Percentiles rank a stretch among this genome's conserved stretches.
phyloP scores from a whole-genome alignment of 1,139 yeast species.

The Blastobotrys capitulatus region DNA sequence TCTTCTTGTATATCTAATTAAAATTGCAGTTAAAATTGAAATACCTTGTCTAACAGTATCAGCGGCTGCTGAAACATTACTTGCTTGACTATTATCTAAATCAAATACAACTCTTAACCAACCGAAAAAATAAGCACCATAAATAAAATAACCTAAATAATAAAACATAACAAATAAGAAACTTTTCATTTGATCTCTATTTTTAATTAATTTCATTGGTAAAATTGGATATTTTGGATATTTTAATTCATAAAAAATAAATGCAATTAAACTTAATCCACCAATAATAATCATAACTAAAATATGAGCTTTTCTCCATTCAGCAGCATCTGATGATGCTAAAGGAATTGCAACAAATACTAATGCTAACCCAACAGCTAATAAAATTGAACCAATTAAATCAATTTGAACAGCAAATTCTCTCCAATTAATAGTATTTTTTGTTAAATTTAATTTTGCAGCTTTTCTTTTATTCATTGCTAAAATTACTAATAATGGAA shows the following conservation, averaged over 20 bases:
- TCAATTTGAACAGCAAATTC: slow-evolving; percentile 12
- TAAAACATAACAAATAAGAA: slow-evolving; percentile 15
- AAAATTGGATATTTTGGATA: slow-evolving; percentile 16
- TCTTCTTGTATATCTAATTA: slow-evolving; percentile 44
- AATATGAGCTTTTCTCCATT: slow-evolving; percentile 15
- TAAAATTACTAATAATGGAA: slow-evolving; percentile 41
- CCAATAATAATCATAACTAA: slow-evolving; percentile 14
- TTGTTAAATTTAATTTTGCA: background rate
- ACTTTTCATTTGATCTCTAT: slow-evolving; percentile 12
- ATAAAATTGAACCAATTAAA: slow-evolving; percentile 15
- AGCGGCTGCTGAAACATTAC: slow-evolving; percentile 55
- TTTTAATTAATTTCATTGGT: slow-evolving; percentile 10
- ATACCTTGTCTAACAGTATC: slow-evolving; percentile 39
- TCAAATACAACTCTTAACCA: slow-evolving; percentile 50
- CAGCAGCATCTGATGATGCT: slow-evolving; percentile 14
- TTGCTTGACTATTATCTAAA: slow-evolving; percentile 53
- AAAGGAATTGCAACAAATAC: slow-evolving; percentile 20
- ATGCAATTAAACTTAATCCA: slow-evolving; percentile 12
- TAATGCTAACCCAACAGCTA: slow-evolving; percentile 18
- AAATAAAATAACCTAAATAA: slow-evolving; percentile 17
- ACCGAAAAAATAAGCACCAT: slow-evolving; percentile 17
- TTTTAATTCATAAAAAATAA: slow-evolving; percentile 15
- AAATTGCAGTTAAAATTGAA: slow-evolving; percentile 50
- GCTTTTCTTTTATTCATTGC: slow-evolving; percentile 16
- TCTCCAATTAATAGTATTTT: background rate